Base-by-base conservation (phyloP, 2,329 filamentous ascomycete species). In the Domatiomyces globalis region DNA sequence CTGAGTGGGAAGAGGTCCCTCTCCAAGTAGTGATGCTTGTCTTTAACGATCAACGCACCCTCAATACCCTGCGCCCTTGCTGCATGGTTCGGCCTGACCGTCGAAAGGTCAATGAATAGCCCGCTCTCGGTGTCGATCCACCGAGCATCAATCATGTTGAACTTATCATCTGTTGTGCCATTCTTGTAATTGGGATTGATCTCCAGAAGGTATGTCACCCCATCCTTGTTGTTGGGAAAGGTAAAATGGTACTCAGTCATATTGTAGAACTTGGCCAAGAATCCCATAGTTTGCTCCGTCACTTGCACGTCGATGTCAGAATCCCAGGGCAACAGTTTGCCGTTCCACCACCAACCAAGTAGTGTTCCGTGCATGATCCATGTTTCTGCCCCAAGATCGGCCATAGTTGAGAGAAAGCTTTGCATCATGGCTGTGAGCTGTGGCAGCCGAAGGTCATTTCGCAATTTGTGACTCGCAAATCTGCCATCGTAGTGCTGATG, bases 341-440 rank as follows among this genome's bases (percentile, higher is more conserved):
- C 69, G 57, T 79, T 80, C 78, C 78, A 81, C 72, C 75, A 81
- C 78, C 78, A 81, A 36, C 77, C 76, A 15, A 81, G 66, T 43
- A 81, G 64, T 5, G 74, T 75, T 10, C 78, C 78, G 57, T 81
- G 78, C 75, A 80, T 80, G 51, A 81, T 73, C 78, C 78, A 81
- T 7, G 78, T 81, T 56, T 79, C 73, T 3, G 73, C 72, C 12
- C 75, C 73, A 29, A 80, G 70, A 48, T 73, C 69, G 43, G 70
- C 65, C 77, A 80, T 80, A 5, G 75, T 76, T 1, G 68, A 64
- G 2, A 79, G 67, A 58, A 80, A 81, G 1, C 76, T 74, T 56
- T 72, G 73, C 54, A 80, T 69, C 36, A 81, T 66, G 1, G 71
- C 66, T 18, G 69, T 71, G 17, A 81, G 68, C 53, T 76, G 69